Evolutionary conservation across 2,329 filamentous ascomycete species (phyloP).

Genomic region (Alternaria sp.): DNA sequence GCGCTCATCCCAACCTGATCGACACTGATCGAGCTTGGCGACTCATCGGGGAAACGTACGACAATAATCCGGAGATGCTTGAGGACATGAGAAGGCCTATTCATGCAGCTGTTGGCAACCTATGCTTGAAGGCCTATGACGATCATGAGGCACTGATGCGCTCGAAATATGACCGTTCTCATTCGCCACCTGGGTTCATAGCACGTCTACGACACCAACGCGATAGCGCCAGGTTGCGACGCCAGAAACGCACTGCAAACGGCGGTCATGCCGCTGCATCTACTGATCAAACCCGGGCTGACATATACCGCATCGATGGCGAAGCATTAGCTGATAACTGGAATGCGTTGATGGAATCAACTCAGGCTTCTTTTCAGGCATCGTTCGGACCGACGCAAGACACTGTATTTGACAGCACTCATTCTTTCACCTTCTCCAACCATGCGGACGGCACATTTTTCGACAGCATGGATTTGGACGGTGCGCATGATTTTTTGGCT

Average conservation of each 20-base stretch:
- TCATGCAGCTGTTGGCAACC: constrained; percentile 18
- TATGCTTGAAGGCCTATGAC: constrained; percentile 21
- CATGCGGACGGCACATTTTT: not conserved
- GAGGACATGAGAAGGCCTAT: constrained; percentile 20
- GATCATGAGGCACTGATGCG: constrained; percentile 3
- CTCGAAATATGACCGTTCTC: not conserved
- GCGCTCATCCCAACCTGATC: constrained; percentile 37
- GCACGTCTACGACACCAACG: not conserved
- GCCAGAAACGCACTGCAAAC: not conserved
- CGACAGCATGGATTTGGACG: not conserved
- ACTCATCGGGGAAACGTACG: constrained; percentile 40
- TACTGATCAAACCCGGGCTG: not conserved
- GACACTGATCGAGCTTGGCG: constrained; percentile 46
- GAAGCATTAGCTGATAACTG: no score
- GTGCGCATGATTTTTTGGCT: not conserved
- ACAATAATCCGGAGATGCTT: constrained; percentile 32
- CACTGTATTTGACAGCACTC: not conserved
- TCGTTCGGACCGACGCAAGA: not conserved
- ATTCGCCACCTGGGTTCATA: not conserved
- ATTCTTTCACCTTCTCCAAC: not conserved
- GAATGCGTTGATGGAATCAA: not conserved
- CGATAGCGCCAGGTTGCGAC: not conserved
- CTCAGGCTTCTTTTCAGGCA: not conserved
- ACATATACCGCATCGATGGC: not conserved
- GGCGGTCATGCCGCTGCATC: not conserved